A percentile compares a stretch with the other conserved stretches of the same genome.
phyloP scores from a whole-genome alignment of 352 stramenopile species.

The Globisporangium cystogenes region DNA sequence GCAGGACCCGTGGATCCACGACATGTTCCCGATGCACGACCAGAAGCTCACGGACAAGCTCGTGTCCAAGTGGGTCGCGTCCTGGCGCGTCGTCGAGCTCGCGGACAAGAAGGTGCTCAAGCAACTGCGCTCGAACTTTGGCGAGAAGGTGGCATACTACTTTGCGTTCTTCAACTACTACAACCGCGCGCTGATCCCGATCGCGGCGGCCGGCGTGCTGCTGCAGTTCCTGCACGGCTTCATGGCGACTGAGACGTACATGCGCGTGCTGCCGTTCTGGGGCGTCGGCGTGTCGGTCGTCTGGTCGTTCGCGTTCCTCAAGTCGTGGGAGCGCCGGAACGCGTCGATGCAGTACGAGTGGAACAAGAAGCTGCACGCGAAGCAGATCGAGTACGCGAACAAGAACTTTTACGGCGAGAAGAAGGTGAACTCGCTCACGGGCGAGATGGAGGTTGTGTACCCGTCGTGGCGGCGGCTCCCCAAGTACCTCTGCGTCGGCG shows the following conservation, averaged over 20 bases:
- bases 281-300: slow-evolving; percentile 71
- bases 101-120: slow-evolving; percentile 61
- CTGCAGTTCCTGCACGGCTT: slow-evolving; percentile 45
- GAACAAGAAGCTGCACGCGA: slow-evolving; percentile 75
- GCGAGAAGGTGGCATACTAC: slow-evolving; percentile 86
- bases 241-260: slow-evolving; percentile 62
- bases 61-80: slow-evolving; percentile 62
- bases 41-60: slow-evolving; percentile 57
- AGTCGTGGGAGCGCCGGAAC: slow-evolving; percentile 80
- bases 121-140: slow-evolving; percentile 73
- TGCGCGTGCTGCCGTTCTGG: slow-evolving; percentile 80
- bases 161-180: slow-evolving; percentile 86
- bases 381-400: slow-evolving; percentile 85
- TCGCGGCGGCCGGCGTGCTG: slow-evolving; percentile 61
- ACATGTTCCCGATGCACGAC: slow-evolving; percentile 85
- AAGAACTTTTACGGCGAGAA: slow-evolving; percentile 66
- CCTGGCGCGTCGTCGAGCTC: slow-evolving; percentile 42
- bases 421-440: slow-evolving; percentile 68
- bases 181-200: slow-evolving; percentile 66
- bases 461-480: slow-evolving; percentile 58
- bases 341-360: slow-evolving; percentile 75
- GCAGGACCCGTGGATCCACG: slow-evolving; percentile 63
- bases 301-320: slow-evolving; percentile 81
- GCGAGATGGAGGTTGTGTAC: slow-evolving; percentile 63
- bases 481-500: slow-evolving; percentile 66